Conservation (phyloP, 83 land plant genomes). For the Larix sibirica region DNA sequence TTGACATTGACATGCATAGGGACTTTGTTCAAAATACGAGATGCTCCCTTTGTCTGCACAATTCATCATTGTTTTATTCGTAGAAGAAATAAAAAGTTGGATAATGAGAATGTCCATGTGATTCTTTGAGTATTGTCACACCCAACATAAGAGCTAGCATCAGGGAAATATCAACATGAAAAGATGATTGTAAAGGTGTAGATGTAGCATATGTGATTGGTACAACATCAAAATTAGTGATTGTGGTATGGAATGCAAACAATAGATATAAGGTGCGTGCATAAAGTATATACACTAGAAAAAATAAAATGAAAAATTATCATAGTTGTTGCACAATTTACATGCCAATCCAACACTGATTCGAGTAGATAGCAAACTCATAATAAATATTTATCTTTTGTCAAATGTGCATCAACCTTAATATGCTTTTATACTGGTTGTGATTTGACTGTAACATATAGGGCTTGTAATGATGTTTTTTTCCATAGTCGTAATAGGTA, state of each 20-base stretch:
- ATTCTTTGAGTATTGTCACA: too few relatives aligned
- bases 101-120: too few relatives aligned
- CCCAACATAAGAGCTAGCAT: too few relatives aligned
- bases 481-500: constrained; percentile 52
- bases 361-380: background rate
- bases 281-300: background rate
- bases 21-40: too few relatives aligned
- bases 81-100: too few relatives aligned
- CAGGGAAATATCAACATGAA: too few relatives aligned
- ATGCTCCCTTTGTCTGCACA: too few relatives aligned
- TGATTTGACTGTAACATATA: constrained; percentile 45
- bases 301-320: background rate
- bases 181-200: too few relatives aligned
- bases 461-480: constrained; percentile 34
- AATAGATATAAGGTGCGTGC: background rate
- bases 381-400: background rate
- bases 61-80: too few relatives aligned
- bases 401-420: constrained; percentile 9
- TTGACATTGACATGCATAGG: too few relatives aligned
- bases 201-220: too few relatives aligned
- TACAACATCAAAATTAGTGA: background rate
- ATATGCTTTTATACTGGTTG: constrained; percentile 45
- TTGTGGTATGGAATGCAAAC: background rate
- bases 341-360: background rate
- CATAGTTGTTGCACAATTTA: background rate